Evolutionary conservation across 805 yeast genomes (phyloP).

Genomic region (Clavispora carvajalis): DNA sequence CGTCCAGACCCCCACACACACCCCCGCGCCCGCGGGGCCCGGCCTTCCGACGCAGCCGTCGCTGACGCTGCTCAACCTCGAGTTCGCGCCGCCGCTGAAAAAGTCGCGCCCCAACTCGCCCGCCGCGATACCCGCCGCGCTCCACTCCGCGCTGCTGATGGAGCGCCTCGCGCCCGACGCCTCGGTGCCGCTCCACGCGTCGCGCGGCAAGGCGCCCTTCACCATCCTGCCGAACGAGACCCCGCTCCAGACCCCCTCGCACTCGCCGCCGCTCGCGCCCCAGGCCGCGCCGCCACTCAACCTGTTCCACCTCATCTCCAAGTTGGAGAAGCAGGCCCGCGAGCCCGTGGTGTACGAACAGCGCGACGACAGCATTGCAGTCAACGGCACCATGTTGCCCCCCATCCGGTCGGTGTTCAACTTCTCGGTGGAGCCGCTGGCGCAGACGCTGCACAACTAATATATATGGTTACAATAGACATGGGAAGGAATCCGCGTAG

Average conservation of each 20-base stretch:
- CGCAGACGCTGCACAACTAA: not conserved
- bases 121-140: slow-evolving; percentile 8
- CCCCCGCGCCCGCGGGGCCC: slow-evolving; percentile 8
- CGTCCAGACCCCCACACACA: slow-evolving; percentile 2
- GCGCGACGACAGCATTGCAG: slow-evolving; percentile 28
- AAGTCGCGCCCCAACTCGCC: slow-evolving; percentile 49
- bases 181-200: slow-evolving; percentile 3
- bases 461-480: not conserved
- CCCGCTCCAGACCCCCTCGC: slow-evolving; percentile 46
- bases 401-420: slow-evolving; percentile 37
- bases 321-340: slow-evolving; percentile 19
- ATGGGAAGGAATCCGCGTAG: not conserved
- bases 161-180: not conserved
- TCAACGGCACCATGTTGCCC: slow-evolving; percentile 37
- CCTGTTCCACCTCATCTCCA: slow-evolving; percentile 20
- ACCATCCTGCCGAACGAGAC: slow-evolving; percentile 38
- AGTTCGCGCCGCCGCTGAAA: slow-evolving; percentile 31
- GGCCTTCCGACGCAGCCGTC: slow-evolving; percentile 22
- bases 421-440: slow-evolving; percentile 13
- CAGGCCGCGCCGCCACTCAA: slow-evolving; percentile 14
- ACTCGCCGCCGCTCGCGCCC: slow-evolving; percentile 41
- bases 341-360: slow-evolving; percentile 10
- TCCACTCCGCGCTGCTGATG: not conserved
- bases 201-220: slow-evolving; percentile 17
- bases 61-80: slow-evolving; percentile 32